phyloP scores from a whole-genome alignment of 1,139 yeast genomes.

The Scheffersomyces quercinus region DNA sequence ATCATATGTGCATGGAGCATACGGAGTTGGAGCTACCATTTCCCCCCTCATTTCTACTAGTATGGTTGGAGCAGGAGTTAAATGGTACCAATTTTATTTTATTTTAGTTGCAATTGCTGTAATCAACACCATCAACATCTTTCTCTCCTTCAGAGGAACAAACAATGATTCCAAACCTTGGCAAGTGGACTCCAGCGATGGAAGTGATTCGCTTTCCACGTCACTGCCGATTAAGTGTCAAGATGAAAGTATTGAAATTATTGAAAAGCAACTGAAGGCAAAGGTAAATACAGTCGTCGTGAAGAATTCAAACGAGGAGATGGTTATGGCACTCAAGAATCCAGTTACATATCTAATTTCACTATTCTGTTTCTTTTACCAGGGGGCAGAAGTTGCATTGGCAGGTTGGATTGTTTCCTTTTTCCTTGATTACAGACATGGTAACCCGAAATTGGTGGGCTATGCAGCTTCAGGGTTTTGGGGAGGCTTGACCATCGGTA shows the following conservation, averaged over 20 bases:
- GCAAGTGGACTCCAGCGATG: slow-evolving; percentile 24
- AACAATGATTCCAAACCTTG: slow-evolving; percentile 43
- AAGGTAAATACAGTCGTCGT: no score
- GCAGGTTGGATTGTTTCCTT: slow-evolving; percentile 75
- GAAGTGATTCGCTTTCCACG: not conserved
- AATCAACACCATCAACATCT: slow-evolving; percentile 24
- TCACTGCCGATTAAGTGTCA: no score
- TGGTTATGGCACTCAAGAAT: slow-evolving; percentile 37
- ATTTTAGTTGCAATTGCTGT: slow-evolving; percentile 45
- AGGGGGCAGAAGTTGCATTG: slow-evolving; percentile 66
- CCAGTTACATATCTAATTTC: slow-evolving; percentile 56
- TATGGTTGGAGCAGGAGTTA: slow-evolving; percentile 46
- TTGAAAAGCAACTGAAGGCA: no score
- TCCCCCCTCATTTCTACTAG: slow-evolving; percentile 61
- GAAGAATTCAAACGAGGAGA: not conserved
- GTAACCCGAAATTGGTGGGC: slow-evolving; percentile 46
- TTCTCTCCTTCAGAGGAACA: slow-evolving; percentile 41
- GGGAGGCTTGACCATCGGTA: slow-evolving; percentile 66
- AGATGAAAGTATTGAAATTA: no score
- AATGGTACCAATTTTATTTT: slow-evolving; percentile 57
- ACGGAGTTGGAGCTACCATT: slow-evolving; percentile 65
- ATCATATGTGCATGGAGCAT: slow-evolving; percentile 58
- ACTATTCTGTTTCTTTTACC: slow-evolving; percentile 56
- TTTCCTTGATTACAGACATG: slow-evolving; percentile 55
- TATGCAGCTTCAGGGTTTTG: slow-evolving; percentile 71